A percentile compares a stretch with the other conserved stretches of the same genome.
phyloP scores from a whole-genome alignment of 352 stramenopile species.

The Globisporangium yorkense region DNA sequence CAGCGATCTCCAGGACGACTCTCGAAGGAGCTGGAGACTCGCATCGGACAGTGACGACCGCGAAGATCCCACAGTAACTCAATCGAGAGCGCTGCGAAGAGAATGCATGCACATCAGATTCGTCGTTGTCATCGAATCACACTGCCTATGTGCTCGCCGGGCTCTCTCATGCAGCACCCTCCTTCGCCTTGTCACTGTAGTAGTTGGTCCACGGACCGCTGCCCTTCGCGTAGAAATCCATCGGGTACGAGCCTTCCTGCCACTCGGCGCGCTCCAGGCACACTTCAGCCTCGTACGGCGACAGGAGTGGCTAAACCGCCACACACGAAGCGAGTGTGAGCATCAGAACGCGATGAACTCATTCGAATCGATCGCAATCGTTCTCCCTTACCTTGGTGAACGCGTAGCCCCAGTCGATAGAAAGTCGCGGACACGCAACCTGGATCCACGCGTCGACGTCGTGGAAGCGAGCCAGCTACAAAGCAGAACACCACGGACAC shows the following conservation, averaged over 20 bases:
- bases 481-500: neutral
- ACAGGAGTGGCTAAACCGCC: slow-evolving; percentile 86
- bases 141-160: too few relatives aligned
- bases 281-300: slow-evolving; percentile 96
- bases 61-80: neutral
- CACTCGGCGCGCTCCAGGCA: slow-evolving; percentile 87
- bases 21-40: neutral
- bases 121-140: neutral
- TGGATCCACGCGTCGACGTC: slow-evolving; percentile 98
- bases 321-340: neutral
- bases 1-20: neutral
- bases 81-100: neutral
- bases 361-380: neutral
- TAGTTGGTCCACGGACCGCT: slow-evolving; percentile 98
- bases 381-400: slow-evolving; percentile 77
- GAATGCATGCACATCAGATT: neutral
- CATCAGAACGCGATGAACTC: neutral
- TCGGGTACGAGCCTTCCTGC: slow-evolving; percentile 92
- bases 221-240: slow-evolving; percentile 98
- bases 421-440: slow-evolving; percentile 97
- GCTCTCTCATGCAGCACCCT: slow-evolving; percentile 1
- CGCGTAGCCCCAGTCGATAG: slow-evolving; percentile 98
- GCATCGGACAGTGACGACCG: neutral
- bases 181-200: slow-evolving; percentile 48
- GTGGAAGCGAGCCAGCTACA: slow-evolving; percentile 80